Conservation (phyloP, 2,329 filamentous ascomycete species). For the Colletotrichum sp. region DNA sequence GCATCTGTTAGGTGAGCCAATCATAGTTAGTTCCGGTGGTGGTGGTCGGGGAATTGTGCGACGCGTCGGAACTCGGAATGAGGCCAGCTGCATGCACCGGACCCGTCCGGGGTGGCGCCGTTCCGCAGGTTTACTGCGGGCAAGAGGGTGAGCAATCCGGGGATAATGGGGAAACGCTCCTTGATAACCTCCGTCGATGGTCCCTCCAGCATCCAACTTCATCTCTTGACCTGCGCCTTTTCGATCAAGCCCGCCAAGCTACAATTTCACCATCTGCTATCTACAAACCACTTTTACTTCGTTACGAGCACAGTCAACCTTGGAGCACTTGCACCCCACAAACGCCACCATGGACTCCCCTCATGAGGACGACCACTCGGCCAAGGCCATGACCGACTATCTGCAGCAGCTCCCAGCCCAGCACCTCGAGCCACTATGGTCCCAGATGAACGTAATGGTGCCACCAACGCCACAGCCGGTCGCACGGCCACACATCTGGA, state of each 20-base stretch:
- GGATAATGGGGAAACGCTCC: not conserved
- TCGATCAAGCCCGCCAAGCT: not conserved
- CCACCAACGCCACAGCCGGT: constrained; percentile 49
- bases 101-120: not conserved
- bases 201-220: not conserved
- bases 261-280: not conserved
- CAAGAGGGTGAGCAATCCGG: not conserved
- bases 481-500: constrained; percentile 42
- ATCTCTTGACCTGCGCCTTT: not conserved
- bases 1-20: not conserved
- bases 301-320: not conserved
- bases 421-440: constrained; percentile 49
- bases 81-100: not conserved
- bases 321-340: not conserved
- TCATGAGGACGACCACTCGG: constrained; percentile 16
- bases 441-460: constrained; percentile 50
- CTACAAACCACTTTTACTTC: not conserved
- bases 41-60: not conserved
- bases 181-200: not conserved
- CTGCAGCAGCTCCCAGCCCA: constrained; percentile 30
- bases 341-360: not conserved
- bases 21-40: not conserved
- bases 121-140: not conserved
- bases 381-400: constrained; percentile 31
- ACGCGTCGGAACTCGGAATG: constrained; percentile 13